These are phyloP conservation scores for Stemphylium beticola DNA, from an alignment of 2,329 filamentous ascomycete species.

Conservation along the genomic window DNA sequence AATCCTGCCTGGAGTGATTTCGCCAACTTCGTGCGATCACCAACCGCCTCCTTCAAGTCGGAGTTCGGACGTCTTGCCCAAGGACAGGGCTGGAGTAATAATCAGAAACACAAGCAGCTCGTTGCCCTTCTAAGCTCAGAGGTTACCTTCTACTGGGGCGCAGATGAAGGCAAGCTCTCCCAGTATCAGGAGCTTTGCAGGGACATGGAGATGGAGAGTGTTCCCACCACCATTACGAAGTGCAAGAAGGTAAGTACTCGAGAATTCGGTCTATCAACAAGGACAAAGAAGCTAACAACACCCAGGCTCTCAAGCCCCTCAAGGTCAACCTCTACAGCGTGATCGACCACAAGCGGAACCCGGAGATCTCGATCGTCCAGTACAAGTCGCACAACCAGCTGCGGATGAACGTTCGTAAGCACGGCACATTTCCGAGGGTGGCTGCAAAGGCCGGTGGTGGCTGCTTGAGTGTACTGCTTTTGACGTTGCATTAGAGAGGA, in stretches of 20 bases:
- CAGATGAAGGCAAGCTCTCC: constrained; percentile 19
- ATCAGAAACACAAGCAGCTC: constrained; percentile 3
- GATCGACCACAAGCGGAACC: constrained; percentile 33
- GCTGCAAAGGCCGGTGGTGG: constrained; percentile 31
- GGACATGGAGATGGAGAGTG: constrained; percentile 27
- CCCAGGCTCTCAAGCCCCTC: constrained; percentile 24
- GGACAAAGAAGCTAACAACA: not conserved
- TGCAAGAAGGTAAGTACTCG: constrained; percentile 32
- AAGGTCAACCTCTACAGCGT: constrained; percentile 36
- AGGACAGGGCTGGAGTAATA: constrained; percentile 13
- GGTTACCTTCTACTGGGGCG: constrained; percentile 28
- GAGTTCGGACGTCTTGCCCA: constrained; percentile 29
- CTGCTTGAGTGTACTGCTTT: constrained; percentile 26
- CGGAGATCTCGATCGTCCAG: constrained; percentile 11
- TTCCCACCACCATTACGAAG: constrained; percentile 28
- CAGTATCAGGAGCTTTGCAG: constrained; percentile 36
- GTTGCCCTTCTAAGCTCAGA: constrained; percentile 25
- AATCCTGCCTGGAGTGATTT: constrained; percentile 29
- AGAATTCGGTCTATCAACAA: not conserved
- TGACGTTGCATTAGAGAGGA: not conserved
- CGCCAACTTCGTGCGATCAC: constrained; percentile 20
- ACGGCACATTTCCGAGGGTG: constrained; percentile 24
- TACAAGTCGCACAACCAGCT: constrained; percentile 25
- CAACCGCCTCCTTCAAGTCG: constrained; percentile 22
- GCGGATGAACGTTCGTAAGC: constrained; percentile 17